Base-by-base conservation (phyloP, 805 yeast genomes). In the Monosporozyma solicola region DNA sequence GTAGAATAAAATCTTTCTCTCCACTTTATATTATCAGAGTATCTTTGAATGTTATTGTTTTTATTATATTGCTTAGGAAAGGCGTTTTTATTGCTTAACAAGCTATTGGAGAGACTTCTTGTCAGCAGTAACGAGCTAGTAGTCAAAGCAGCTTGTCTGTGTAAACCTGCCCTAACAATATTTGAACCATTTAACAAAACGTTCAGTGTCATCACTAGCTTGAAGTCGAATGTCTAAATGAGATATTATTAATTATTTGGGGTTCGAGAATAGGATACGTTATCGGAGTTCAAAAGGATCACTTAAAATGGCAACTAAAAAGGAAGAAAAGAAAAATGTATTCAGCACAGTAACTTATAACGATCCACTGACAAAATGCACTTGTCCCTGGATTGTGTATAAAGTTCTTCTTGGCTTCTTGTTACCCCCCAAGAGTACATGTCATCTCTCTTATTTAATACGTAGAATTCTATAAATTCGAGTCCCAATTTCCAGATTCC, bases 1-100 rank as follows among this genome's bases (percentile, higher is more conserved):
- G 51, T 37, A 4, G 43, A 39, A 27, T 39, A 41, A 11, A 49
- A 39, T 32, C 32, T 49, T 22, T 49, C 27, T 27, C 51, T 49
- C 51, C 51, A 49, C 15, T 24, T 4, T 11, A 41, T 20, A 39
- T 49, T 49, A 27, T 49, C 37, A 9, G 24, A n/a, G n/a, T 37
- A 49, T 22, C 51, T 49, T 20, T 29, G 49, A 16, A 32, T n/a
- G 7, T 25, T 25, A 31, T 35, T 41, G 32, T 41, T 49, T 16
- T 31, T 35, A 24, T 31, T 32, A 15, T n/a, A 7, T 27, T 27
- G 29, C 5, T 27, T 27, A 2, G 29, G 7, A 27, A 27, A 27
- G 6, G 22, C n/a, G 22, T 16, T 27, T 5, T 11, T 20, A 39
- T 16, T 39, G 24, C 25, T 27, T 5, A 11, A 25, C 24, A 25